Evolutionary conservation across 2,329 filamentous ascomycete species (phyloP).

Genomic region (Fusarium temperatum): DNA sequence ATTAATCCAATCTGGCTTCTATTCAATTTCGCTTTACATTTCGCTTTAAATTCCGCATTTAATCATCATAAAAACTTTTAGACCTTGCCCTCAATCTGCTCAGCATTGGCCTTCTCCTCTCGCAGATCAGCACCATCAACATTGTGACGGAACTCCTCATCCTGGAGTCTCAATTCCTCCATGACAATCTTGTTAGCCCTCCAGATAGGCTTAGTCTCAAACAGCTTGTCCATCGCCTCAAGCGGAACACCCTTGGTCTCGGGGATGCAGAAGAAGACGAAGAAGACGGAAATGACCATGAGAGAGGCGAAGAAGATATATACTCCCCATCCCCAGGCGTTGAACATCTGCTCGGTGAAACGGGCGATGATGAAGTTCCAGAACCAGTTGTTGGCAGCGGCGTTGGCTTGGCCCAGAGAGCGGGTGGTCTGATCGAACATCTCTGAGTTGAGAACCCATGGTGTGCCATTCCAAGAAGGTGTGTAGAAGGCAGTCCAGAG

Average conservation of each 20-base stretch:
- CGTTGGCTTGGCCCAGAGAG: constrained; percentile 75
- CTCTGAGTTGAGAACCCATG: constrained; percentile 79
- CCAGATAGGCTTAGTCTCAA: constrained; percentile 58
- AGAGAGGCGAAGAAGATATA: constrained; percentile 75
- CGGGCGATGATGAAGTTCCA: constrained; percentile 75
- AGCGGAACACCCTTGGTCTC: constrained; percentile 74
- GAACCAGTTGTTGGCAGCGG: constrained; percentile 77
- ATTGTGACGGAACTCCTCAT: constrained; percentile 48
- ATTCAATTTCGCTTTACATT: not conserved
- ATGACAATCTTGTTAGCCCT: constrained; percentile 56
- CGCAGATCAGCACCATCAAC: constrained; percentile 38
- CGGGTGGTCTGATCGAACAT: constrained; percentile 74
- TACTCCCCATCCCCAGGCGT: constrained; percentile 67
- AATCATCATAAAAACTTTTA: not conserved
- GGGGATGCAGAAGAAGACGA: constrained; percentile 70
- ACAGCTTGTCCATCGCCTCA: constrained; percentile 71
- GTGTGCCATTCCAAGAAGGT: constrained; percentile 76
- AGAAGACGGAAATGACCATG: constrained; percentile 66
- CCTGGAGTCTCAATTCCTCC: constrained; percentile 50
- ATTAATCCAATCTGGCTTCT: not conserved
- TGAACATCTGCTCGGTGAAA: constrained; percentile 74
- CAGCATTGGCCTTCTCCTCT: constrained; percentile 42
- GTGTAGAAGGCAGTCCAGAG: constrained; percentile 69
- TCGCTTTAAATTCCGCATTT: too few relatives aligned
- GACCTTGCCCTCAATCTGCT: constrained; percentile 40